phyloP scores from a whole-genome alignment of 1,284 basidiomycete species.

The Ustilago xerochloae region DNA sequence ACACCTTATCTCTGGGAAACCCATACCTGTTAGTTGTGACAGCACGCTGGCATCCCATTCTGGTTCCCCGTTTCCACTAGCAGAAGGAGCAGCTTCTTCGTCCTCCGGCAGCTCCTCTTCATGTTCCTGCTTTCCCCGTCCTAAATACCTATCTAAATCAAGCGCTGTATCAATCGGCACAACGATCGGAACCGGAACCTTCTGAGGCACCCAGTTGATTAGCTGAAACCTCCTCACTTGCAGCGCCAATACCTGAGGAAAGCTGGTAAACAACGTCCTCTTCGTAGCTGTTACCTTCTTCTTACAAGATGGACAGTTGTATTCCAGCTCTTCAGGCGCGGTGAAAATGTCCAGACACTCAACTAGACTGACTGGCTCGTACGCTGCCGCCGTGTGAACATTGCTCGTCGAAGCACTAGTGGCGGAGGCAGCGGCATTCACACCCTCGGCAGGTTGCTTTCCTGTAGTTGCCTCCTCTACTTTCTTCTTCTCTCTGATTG shows the following conservation, averaged over 20 bases:
- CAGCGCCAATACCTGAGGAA: slow-evolving; percentile 87
- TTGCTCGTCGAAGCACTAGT: slow-evolving; percentile 2
- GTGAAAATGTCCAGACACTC: slow-evolving; percentile 79
- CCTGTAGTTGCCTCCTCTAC: slow-evolving; percentile 65
- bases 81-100: background rate
- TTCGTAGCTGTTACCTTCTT: slow-evolving; percentile 77
- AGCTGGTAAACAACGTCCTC: slow-evolving; percentile 81
- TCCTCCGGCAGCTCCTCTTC: slow-evolving; percentile 81
- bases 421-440: slow-evolving; percentile 18
- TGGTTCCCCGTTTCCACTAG: slow-evolving; percentile 7
- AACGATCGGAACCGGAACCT: slow-evolving; percentile 89
- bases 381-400: slow-evolving; percentile 69
- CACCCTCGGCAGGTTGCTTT: slow-evolving; percentile 64
- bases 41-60: slow-evolving; percentile 57
- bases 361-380: slow-evolving; percentile 77
- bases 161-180: slow-evolving; percentile 74
- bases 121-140: slow-evolving; percentile 78
- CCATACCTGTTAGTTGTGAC: slow-evolving; percentile 61
- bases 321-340: slow-evolving; percentile 78
- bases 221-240: slow-evolving; percentile 96
- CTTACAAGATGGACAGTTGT: slow-evolving; percentile 75
- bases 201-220: slow-evolving; percentile 95
- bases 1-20: slow-evolving; percentile 62
- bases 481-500: slow-evolving; percentile 65
- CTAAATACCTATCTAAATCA: slow-evolving; percentile 78